Evolutionary conservation across 257 asterid genomes (phyloP).

Genomic region (Thymus mandschuricus): DNA sequence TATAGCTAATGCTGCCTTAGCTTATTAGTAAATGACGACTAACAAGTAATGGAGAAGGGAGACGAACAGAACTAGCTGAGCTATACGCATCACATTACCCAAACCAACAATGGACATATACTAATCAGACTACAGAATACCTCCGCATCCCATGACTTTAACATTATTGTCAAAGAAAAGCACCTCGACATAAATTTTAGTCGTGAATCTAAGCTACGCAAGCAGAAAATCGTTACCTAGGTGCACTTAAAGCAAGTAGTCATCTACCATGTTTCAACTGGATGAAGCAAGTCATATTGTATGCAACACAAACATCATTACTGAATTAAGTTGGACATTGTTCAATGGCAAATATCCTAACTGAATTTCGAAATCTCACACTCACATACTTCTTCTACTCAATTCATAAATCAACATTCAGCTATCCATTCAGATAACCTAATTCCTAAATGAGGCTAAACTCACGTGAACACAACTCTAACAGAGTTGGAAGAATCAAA

Average conservation of each 20-base stretch:
- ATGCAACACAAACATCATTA: not conserved
- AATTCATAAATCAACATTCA: conserved; percentile 1
- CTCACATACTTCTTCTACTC: conserved; percentile 6
- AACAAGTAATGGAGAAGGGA: not conserved
- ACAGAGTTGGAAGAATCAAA: not conserved
- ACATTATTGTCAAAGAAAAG: not conserved
- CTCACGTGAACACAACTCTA: not conserved
- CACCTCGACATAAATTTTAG: not conserved
- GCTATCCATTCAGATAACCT: not conserved
- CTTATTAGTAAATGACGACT: not conserved
- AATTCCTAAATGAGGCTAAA: conserved; percentile 2
- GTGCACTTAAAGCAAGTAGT: conserved; percentile 8
- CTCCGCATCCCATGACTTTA: not conserved
- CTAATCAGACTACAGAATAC: not conserved
- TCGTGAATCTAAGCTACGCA: not conserved
- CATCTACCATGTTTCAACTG: not conserved
- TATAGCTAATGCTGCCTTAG: not conserved
- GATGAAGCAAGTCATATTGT: conserved; percentile 14
- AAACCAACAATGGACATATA: not conserved
- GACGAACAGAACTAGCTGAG: conserved; percentile 4
- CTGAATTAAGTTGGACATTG: not conserved
- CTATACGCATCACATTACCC: not conserved
- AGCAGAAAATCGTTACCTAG: not conserved
- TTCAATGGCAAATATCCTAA: not conserved
- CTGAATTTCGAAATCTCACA: not conserved